These are phyloP conservation scores for Yamadazyma diddensiae DNA, from an alignment of 1,139 yeast genomes.

Conservation along the genomic window DNA sequence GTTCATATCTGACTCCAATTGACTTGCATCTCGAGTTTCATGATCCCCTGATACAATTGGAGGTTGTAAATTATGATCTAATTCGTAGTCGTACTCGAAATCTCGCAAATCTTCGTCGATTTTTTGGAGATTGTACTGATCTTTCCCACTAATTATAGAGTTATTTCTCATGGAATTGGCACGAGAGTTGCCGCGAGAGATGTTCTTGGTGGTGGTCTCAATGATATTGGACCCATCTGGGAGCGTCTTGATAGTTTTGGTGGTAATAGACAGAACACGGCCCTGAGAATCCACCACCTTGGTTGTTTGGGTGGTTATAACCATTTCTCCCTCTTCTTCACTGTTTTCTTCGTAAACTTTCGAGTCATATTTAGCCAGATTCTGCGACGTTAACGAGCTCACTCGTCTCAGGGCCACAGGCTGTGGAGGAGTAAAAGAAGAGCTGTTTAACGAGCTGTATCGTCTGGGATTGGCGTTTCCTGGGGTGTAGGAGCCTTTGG, in stretches of 20 bases:
- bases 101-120: conserved; percentile 47
- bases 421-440: conserved; percentile 4
- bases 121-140: conserved; percentile 30
- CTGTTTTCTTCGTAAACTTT: conserved; percentile 11
- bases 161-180: conserved; percentile 28
- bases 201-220: conserved; percentile 45
- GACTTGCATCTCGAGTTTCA: conserved; percentile 3
- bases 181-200: conserved; percentile 36
- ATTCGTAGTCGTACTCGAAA: conserved; percentile 42
- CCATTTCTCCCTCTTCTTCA: conserved; percentile 25
- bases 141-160: conserved; percentile 20
- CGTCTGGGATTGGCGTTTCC: conserved; percentile 26
- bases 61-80: too few relatives aligned
- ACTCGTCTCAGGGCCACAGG: conserved; percentile 4
- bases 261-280: conserved; percentile 41
- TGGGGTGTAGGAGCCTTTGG: conserved; percentile 38
- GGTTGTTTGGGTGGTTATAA: conserved; percentile 43
- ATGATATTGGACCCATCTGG: conserved; percentile 47
- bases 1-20: conserved; percentile 7
- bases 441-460: conserved; percentile 18
- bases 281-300: conserved; percentile 44
- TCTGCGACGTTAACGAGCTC: conserved; percentile 10
- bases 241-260: conserved; percentile 38
- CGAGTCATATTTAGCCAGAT: conserved; percentile 6
- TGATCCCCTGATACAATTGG: too few relatives aligned